Conservation (phyloP, 805 yeast genomes). For the Isabelozyma rhagii region DNA sequence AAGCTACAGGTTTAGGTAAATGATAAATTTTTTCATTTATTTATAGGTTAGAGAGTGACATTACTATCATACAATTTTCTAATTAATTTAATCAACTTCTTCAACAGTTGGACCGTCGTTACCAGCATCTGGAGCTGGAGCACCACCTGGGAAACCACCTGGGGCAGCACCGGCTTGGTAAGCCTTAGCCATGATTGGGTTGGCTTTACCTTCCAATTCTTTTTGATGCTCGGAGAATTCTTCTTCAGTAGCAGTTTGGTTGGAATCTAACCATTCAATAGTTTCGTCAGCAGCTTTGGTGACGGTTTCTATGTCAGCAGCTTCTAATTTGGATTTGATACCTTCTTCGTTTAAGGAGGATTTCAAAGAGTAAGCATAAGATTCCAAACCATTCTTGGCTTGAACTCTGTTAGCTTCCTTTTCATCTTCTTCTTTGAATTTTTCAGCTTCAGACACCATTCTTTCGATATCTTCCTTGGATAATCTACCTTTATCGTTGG, state of each 20-base stretch:
- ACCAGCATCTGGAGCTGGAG: constrained; percentile 33
- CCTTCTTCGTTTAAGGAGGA: constrained; percentile 56
- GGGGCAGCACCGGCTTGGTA: constrained; percentile 92
- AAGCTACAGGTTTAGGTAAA: too few species aligned
- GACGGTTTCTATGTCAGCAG: constrained; percentile 63
- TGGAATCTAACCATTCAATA: constrained; percentile 87
- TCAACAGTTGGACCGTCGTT: constrained; percentile 51
- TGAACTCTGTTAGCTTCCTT: constrained; percentile 88
- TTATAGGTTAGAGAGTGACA: not conserved
- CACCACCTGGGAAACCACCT: constrained; percentile 52
- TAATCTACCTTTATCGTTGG: constrained; percentile 98
- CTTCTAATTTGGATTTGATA: constrained; percentile 46
- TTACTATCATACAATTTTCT: not conserved
- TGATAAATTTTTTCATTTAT: not conserved
- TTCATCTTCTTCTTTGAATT: constrained; percentile 95
- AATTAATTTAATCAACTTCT: constrained; percentile 44
- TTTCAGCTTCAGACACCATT: constrained; percentile 97
- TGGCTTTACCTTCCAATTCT: constrained; percentile 92
- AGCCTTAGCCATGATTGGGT: constrained; percentile 96
- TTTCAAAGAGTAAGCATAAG: constrained; percentile 92
- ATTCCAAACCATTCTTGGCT: constrained; percentile 93
- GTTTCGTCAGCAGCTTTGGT: constrained; percentile 81
- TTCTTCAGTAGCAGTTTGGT: constrained; percentile 89
- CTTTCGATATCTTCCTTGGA: constrained; percentile 97
- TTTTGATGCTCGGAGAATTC: constrained; percentile 91